Percentiles rank a stretch among this genome's conserved stretches.
Evolutionary conservation across 2,329 filamentous ascomycete species (phyloP).

Genomic region (Xylariaceae sp.): DNA sequence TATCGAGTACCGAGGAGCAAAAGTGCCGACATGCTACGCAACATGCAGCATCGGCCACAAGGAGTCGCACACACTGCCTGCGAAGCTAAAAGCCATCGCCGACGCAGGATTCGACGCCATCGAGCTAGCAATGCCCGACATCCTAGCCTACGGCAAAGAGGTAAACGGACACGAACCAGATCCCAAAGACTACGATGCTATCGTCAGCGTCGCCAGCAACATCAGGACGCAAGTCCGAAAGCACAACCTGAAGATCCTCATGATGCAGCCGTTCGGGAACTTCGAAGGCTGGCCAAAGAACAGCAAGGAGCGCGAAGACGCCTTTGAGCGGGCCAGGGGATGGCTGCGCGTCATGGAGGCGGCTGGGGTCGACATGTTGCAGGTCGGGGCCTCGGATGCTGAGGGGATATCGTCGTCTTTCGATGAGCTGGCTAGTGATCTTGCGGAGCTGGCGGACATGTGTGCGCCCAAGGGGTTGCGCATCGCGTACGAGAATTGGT

Average conservation of each 20-base stretch:
- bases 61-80: conserved; percentile 47
- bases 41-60: conserved; percentile 31
- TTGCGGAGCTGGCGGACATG: conserved; percentile 61
- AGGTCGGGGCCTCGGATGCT: conserved; percentile 63
- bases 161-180: conserved; percentile 47
- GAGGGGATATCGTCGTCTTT: conserved; percentile 49
- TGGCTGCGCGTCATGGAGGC: conserved; percentile 72
- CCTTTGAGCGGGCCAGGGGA: conserved; percentile 57
- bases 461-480: conserved; percentile 53
- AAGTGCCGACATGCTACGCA: conserved; percentile 28
- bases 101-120: conserved; percentile 58
- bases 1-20: conserved; percentile 17
- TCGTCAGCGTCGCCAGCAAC: conserved; percentile 51
- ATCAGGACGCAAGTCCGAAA: conserved; percentile 53
- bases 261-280: conserved; percentile 72
- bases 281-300: conserved; percentile 69
- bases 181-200: conserved; percentile 55
- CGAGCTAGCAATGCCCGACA: conserved; percentile 71
- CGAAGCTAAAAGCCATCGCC: conserved; percentile 61
- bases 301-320: conserved; percentile 55
- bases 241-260: conserved; percentile 58
- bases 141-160: conserved; percentile 56
- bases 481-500: conserved; percentile 79
- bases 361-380: conserved; percentile 65
- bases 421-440: conserved; percentile 53